Base-by-base conservation (phyloP, 2,329 filamentous ascomycete genomes). In the Neonectria coccinea region DNA sequence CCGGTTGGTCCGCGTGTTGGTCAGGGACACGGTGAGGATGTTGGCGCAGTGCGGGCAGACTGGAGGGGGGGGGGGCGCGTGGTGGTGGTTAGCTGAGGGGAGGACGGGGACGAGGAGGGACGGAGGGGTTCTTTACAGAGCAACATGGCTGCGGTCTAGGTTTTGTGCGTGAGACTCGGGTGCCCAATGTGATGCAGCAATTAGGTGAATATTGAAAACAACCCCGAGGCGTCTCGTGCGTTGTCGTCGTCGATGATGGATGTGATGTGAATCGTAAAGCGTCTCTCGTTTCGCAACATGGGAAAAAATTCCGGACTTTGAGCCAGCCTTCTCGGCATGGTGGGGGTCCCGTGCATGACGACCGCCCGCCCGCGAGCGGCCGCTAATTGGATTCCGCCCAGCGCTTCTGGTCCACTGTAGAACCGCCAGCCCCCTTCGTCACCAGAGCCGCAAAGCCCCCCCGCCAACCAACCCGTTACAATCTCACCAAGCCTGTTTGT, bases 11-110 rank as follows among this genome's bases (percentile, higher is more conserved):
- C 85, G 84, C 54, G 81, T 83, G 68, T 82, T 84, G 68, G 84
- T 85, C 54, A 83, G 77, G 64, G 89, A 89, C 74, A 95, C 90
- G 75, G 91, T 93, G 76, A 96, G 88, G 79, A 93, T 89, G 83
- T 95, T 96, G 79, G 89, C 89, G 85, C 92, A 96, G 77, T 88
- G 88, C 55, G 92, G 92, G 79, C 92, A 96, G 87, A 95, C 91
- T 92, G 72, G 36, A 54, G 59, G 29, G 33, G 22, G 25, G 1
- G 5, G 20, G 20, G 20, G 20, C 20, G 22, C 22, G 25, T 25
- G 25, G 57, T 22, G 67, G 69, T 67, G 70, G 72, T 61, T 64
- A 64, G 56, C 48, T 44, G 31, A 53, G 51, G 22, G 22, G 53
- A 12, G n/a, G 31, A 70, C 69, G 39, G 42, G 27, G 56, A 33